Base-by-base conservation (phyloP, 495 filamentous ascomycete species). In the Podospora sp. region DNA sequence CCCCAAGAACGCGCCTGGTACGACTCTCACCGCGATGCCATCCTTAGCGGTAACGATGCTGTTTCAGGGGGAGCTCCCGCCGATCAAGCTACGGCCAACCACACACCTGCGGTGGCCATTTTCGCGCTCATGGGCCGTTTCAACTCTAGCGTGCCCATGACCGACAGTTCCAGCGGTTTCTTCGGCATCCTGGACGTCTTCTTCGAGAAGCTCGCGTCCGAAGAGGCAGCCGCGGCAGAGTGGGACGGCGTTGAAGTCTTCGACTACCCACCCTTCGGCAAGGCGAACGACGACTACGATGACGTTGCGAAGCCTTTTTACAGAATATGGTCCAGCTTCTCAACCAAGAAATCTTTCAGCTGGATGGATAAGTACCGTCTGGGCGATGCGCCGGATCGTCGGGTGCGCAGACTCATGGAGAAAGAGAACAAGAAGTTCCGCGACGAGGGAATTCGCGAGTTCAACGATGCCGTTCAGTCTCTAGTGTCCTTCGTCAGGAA, bases 1-100 rank as follows among this genome's bases (percentile, higher is more conserved):
- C 88, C 92, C 8, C 94, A 98, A 75, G 95, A 99, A 76, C 88
- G 96, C 56, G 90, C 94, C 9, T 98, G 95, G 95, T 99, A 99
- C 77, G 94, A 99, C 73, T 91, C 92, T 24, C 95, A 99, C 72
- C 90, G 92, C 60, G 90, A 93, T 68, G 89, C 88, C 16, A 93
- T 98, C 58, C 80, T 97, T 60, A 84, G 87, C 1, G 88, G 86
- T 16, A 83, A 86, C 60, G 82, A 88, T 55, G 82, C 76, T 51
- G 77, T 75, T 18, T 76, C 79, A 35, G 78, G 70, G 16, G 78
- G 75, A 20, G 77, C 68, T 9, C 75, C 78, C 50, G 78, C 83
- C 51, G 91, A 86, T 70, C 87, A 88, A 27, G 80, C 89, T 62
- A 86, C 91, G 72, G 79, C 86, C 35, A 84, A 84, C 8, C 78